Base-by-base conservation (phyloP, 768 basidiomycete genomes). In the Agaricus blazei region DNA sequence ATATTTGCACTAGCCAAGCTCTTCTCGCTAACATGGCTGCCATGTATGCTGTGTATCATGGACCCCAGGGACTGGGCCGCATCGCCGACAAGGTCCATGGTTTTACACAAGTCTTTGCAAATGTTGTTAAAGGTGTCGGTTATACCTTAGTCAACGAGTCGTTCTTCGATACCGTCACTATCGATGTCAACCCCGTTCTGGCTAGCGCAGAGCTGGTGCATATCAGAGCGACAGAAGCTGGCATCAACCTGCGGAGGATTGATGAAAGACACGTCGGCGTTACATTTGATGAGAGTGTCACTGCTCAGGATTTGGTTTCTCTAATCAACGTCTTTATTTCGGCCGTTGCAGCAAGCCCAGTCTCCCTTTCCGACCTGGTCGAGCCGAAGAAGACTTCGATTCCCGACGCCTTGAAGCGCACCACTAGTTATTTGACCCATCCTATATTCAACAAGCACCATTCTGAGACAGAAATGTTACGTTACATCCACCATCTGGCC, bases 21-120 rank as follows among this genome's bases (percentile, higher is more conserved):
- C 83, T 99, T 15, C 88, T 99, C 27, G 97, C 97, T 19, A 99
- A 99, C 72, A 98, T 98, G 93, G 93, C 97, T 19, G 94, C 95
- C 36, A 98, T 99, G 96, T 94, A 93, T 66, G 94, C 94, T 5
- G 84, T 98, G 23, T 98, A 97, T 68, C 97, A 99, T 65, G 97
- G 97, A 9, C 90, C 97, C 0, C 78, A 75, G 43, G 94, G 95
- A 55, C 78, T 99, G 28, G 75, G 77, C 56, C 83, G 83, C 45
- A 98, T 98, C 59, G 94, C 93, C 19, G 75, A 80, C 66, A 93
- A 90, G 71, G 90, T 98, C n/a, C 93, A 98, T 68, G 78, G 84
- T 19, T 82, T 92, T 62, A 88, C 97, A 0, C 84, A 87, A 54
- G 77, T 92, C 52, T 81, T 98, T 62, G 85, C 81, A 65, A 68